phyloP scores from a whole-genome alignment of 2,329 filamentous ascomycete genomes.

The Plectosphaerella sp. region DNA sequence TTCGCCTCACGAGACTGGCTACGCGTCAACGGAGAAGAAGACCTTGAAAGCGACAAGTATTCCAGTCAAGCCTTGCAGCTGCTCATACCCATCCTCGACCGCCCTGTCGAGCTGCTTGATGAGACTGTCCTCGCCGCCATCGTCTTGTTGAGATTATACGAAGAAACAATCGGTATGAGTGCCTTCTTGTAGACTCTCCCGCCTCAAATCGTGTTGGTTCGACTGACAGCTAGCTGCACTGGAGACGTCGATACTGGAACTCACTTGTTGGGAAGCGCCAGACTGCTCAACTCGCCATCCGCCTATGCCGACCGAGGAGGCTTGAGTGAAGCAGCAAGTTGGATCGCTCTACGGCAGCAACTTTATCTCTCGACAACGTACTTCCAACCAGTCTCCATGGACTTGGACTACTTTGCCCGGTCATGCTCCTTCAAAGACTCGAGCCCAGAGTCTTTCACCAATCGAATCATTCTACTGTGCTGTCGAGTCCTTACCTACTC shows the following conservation, averaged over 20 bases:
- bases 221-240: neutral
- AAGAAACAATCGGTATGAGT: constrained; percentile 29
- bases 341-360: constrained; percentile 43
- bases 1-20: constrained; percentile 17
- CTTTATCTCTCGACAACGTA: constrained; percentile 38
- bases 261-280: constrained; percentile 18
- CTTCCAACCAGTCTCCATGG: constrained; percentile 27
- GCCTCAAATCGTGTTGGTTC: too few species aligned
- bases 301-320: constrained; percentile 20
- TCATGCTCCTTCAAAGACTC: constrained; percentile 17
- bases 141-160: constrained; percentile 30
- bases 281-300: constrained; percentile 18
- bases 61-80: constrained; percentile 33
- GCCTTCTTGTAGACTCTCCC: neutral
- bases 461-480: constrained; percentile 18
- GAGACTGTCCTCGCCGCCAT: constrained; percentile 32
- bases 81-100: constrained; percentile 28
- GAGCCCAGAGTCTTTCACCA: constrained; percentile 17
- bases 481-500: constrained; percentile 24
- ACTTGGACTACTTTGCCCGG: constrained; percentile 23
- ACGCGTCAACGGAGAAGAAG: constrained; percentile 7
- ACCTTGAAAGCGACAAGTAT: constrained; percentile 29
- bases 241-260: constrained; percentile 18
- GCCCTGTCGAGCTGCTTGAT: constrained; percentile 24
- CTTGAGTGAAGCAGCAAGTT: constrained; percentile 36